Evolutionary conservation across 257 asterid genomes (phyloP), one percentile per base, ranked within the genome.

Genomic region (Solanum megistacrolobum): DNA sequence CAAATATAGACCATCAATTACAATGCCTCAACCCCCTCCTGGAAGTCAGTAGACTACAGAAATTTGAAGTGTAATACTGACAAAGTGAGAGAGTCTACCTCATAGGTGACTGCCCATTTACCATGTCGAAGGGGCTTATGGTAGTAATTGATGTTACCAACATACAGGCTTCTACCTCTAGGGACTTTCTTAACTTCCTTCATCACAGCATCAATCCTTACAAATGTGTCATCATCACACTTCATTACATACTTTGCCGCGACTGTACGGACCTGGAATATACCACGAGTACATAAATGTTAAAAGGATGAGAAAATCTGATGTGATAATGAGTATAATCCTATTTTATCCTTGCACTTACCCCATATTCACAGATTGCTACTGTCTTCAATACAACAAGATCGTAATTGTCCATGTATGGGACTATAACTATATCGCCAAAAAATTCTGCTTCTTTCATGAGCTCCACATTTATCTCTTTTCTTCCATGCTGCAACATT

Each of bases 51-150:
- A 46, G 41, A 29, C 69, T 46, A 48, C 43, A 82, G 29, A 18
- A 18, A 46, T 20, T 48, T 81, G 69, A 29, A 46, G 43, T 10
- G 41, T 29, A 48, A 82, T 82, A 82, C 39, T 82, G 20, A 82
- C 3, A 5, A 52, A 48, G 41, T 31, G 69, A 82, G 85, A 79
- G 36, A 82, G 39, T 87, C 71, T 89, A 96, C 99, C 98, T 96
- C 98, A 91, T 95, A 97, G 20, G 98, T 94, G 83, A 97, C 98
- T n/a, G 98, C 98, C 98, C 98, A 97, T 96, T 97, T 97, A 88
- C 99, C 98, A 90, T 94, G 94, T 74, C 99, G 91, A 86, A 96
- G 91, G 90, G 99, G 98, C 91, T 89, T 93, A 95, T 95, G 98
- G 88, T 96, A 92, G 92, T 95, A 97, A 90, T 97, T 97, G 91